These are phyloP conservation scores for Yamadazyma epiphylla DNA, from an alignment of 1,139 yeast species.

Conservation along the genomic window DNA sequence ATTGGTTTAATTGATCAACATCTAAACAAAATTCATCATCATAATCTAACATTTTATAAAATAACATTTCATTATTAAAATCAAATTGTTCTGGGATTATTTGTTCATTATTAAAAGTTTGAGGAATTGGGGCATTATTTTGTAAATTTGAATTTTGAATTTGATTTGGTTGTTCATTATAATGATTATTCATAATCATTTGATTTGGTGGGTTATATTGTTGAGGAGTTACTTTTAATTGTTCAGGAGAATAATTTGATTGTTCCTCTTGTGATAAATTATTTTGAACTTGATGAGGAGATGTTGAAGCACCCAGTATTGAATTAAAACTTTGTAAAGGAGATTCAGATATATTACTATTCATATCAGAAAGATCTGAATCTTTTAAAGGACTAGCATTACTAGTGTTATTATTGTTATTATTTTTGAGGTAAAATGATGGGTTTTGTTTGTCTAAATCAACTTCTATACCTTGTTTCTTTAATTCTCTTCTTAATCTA, in stretches of 20 bases:
- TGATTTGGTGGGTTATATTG: too few relatives aligned
- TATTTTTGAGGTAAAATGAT: not conserved
- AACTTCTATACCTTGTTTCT: slow-evolving; percentile 11
- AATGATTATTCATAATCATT: too few relatives aligned
- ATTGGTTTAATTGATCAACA: slow-evolving; percentile 36
- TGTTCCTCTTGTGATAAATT: not conserved
- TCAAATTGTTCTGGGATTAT: not conserved
- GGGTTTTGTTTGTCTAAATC: not conserved
- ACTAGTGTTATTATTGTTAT: not conserved
- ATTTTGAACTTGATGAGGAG: not conserved
- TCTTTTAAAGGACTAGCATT: too few relatives aligned
- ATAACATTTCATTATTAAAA: slow-evolving; percentile 1
- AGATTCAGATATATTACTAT: not conserved
- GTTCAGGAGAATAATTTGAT: not conserved
- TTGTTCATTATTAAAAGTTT: not conserved
- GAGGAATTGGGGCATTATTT: slow-evolving; percentile 2
- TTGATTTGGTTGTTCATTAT: not conserved
- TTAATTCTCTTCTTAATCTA: slow-evolving; percentile 37
- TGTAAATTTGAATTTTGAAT: not conserved
- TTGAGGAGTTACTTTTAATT: not conserved
- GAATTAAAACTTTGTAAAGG: not conserved
- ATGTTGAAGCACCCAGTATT: not conserved
- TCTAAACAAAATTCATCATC: slow-evolving; percentile 48
- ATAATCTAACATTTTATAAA: slow-evolving; percentile 25
- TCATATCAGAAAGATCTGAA: not conserved